Base-by-base conservation (phyloP, 352 stramenopile species). In the Pilasporangium apinafurcum region DNA sequence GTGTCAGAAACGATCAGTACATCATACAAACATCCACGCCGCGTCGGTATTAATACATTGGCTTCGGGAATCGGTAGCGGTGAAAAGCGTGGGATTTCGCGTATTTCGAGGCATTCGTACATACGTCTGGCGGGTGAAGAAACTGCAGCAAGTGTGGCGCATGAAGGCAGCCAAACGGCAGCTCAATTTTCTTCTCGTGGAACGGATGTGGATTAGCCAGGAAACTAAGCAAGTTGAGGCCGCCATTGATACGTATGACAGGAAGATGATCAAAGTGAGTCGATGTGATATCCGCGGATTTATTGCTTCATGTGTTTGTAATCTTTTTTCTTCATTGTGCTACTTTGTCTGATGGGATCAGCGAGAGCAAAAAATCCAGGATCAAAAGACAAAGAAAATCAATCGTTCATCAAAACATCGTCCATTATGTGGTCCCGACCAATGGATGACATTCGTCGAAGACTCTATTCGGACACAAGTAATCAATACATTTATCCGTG, bases 11-110 rank as follows among this genome's bases (percentile, higher is more conserved):
- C 61, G 69, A 16, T 59, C 47, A 9, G 40, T 57, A 6, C 67
- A 65, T 10, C 54, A 29, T 8, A 51, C 25, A 4, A 76, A 78
- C 37, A 51, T 44, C 1, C 34, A 62, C 5, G 59, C 66, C 32
- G 67, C 59, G 1, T 18, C 52, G n/a, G 30, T 86, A 31, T 37
- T 86, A 2, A 66, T 83, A 17, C 53, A 77, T 24, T 86, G 72
- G 72, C 55, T 86, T 12, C 67, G 80, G 44, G 83, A 80, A 48
- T 80, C 64, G 40, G 67, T 86, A 1, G 53, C 59, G 20, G 62
- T 86, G 4, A 76, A 69, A 38, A 70, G 53, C 35, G 62, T 83
- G 5, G 51, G 62, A 16, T 79, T 83, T 33, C 68, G 68, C 12
- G 62, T 82, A 2, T 83, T 86, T 38, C 63, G 53, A 33, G 72